Base-by-base conservation (phyloP, 1,284 basidiomycete genomes). In the Ceratobasidium sp. region DNA sequence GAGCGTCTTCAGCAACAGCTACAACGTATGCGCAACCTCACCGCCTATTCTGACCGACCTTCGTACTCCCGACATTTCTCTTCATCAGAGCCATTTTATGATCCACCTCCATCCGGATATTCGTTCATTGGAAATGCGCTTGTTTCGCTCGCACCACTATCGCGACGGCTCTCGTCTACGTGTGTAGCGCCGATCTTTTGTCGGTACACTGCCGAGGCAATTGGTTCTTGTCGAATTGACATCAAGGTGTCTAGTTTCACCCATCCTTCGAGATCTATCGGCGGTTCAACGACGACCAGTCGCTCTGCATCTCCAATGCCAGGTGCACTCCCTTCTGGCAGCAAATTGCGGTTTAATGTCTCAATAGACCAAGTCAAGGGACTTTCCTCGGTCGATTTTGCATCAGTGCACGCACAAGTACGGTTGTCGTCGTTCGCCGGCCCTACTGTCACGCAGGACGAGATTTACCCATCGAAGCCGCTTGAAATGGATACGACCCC, bases 41-140 rank as follows among this genome's bases (percentile, higher is more conserved):
- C 92, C 24, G 90, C 90, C n/a, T 95, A 96, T 81, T 93, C 96
- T 79, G 93, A 96, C 82, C 90, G 92, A 74, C 96, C 97, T 6
- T 93, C 92, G 14, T 97, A 95, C 82, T 92, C 93, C 19, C 91
- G 92, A 77, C 96, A 98, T 82, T 97, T 98, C 83, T 93, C 94
- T 49, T 91, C 93, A 48, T 92, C 95, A 77, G 94, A 96, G 81
- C 92, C 95, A 0, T 99, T 98, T 84, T 96, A 94, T 82, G 92
- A 96, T 81, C 87, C 88, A 58, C 91, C 92, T 11, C 88, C 94
- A 0, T 92, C 94, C 0, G 89, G 92, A 77, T 96, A 92, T 81
- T 96, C 95, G 4, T 97, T 96, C 82, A 91, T 98, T 74, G 98
- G 96, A 58, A 91, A 93, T 77, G 91, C 94, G 0, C 82, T 93